Conservation (phyloP, 2,329 filamentous ascomycete species). For the Kalaharituber pfeilii region DNA sequence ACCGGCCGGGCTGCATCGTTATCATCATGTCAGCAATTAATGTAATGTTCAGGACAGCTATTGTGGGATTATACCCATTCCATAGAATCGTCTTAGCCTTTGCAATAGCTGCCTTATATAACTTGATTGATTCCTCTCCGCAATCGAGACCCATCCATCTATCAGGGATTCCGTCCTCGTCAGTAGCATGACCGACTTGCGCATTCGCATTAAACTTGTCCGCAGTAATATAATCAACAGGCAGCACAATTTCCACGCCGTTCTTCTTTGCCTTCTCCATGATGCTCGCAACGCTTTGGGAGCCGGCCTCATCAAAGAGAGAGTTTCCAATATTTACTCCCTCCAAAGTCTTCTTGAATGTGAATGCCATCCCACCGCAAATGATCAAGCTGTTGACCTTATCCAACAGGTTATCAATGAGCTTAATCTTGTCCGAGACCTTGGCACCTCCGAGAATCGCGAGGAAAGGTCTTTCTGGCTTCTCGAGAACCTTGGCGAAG, state of each 20-base stretch:
- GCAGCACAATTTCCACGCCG: constrained; percentile 85
- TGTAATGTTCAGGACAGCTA: neutral
- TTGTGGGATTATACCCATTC: constrained; percentile 61
- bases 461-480: constrained; percentile 85
- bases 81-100: constrained; percentile 93
- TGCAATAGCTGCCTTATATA: constrained; percentile 73
- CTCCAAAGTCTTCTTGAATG: constrained; percentile 98
- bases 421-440: constrained; percentile 98
- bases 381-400: constrained; percentile 96
- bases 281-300: constrained; percentile 75
- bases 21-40: neutral
- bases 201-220: constrained; percentile 88
- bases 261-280: constrained; percentile 94
- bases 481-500: constrained; percentile 92
- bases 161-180: constrained; percentile 78
- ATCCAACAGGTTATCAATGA: constrained; percentile 95
- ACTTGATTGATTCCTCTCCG: constrained; percentile 69
- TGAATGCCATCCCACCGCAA: constrained; percentile 97
- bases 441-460: constrained; percentile 97
- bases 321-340: constrained; percentile 74
- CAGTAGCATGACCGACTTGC: constrained; percentile 61
- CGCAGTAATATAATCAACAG: constrained; percentile 86
- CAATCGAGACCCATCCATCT: constrained; percentile 98
- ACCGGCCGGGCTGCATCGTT: constrained; percentile 49
- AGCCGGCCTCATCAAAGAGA: constrained; percentile 83